Conservation (phyloP, 2,329 filamentous ascomycete species). For the Pseudocercospora ulei region DNA sequence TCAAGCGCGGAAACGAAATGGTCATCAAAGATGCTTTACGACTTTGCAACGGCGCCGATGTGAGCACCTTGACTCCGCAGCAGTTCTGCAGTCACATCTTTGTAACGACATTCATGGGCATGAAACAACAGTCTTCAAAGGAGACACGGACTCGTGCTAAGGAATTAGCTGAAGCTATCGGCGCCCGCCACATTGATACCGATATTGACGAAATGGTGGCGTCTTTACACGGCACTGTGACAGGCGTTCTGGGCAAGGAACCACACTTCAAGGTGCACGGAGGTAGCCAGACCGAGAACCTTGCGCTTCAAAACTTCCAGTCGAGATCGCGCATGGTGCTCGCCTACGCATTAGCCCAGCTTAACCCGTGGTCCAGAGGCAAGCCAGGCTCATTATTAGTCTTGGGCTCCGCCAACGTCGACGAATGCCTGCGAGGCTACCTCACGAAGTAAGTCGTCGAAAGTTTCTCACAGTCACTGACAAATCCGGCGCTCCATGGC, state of each 20-base stretch:
- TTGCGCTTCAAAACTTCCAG: slow-evolving; percentile 60
- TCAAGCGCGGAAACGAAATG: slow-evolving; percentile 44
- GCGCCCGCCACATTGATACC: slow-evolving; percentile 61
- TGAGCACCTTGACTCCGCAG: slow-evolving; percentile 45
- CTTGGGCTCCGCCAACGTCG: slow-evolving; percentile 59
- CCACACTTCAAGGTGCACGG: slow-evolving; percentile 53
- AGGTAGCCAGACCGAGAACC: slow-evolving; percentile 50
- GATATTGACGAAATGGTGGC: slow-evolving; percentile 61
- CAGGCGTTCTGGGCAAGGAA: slow-evolving; percentile 50
- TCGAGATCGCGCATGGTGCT: slow-evolving; percentile 57
- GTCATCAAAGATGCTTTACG: slow-evolving; percentile 48
- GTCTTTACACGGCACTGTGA: slow-evolving; percentile 52
- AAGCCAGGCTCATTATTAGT: slow-evolving; percentile 54
- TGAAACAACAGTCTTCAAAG: slow-evolving; percentile 51
- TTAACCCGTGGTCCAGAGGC: slow-evolving; percentile 52
- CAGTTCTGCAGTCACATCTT: slow-evolving; percentile 53
- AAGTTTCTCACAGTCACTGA: too few species aligned
- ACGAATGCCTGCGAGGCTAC: slow-evolving; percentile 49
- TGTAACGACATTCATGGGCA: slow-evolving; percentile 62
- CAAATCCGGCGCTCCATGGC: too few species aligned
- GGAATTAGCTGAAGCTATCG: slow-evolving; percentile 53
- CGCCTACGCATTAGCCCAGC: slow-evolving; percentile 54
- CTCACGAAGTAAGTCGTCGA: too few species aligned
- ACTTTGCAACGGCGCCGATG: slow-evolving; percentile 46
- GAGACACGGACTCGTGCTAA: slow-evolving; percentile 60